phyloP scores from a whole-genome alignment of 2,329 filamentous ascomycete genomes.

The Botrytis hyacinthi region DNA sequence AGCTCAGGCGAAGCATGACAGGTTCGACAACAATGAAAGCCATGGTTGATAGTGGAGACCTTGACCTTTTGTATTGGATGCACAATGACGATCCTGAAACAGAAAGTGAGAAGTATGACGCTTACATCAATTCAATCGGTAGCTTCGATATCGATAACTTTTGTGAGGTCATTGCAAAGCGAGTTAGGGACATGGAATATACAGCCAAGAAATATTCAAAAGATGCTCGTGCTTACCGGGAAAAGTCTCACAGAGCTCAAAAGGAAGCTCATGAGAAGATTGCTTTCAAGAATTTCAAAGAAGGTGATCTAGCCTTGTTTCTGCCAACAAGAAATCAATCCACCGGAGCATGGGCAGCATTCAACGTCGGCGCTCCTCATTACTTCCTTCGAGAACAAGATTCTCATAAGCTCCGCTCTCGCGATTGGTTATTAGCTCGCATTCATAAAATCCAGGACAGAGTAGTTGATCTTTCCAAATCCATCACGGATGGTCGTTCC shows the following conservation, averaged over 20 bases:
- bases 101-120: constrained; percentile 71
- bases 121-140: constrained; percentile 70
- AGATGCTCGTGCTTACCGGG: constrained; percentile 81
- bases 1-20: constrained; percentile 51
- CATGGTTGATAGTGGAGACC: constrained; percentile 61
- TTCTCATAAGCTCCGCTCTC: constrained; percentile 73
- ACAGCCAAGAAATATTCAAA: constrained; percentile 91
- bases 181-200: constrained; percentile 90
- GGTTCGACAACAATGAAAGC: constrained; percentile 53
- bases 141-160: constrained; percentile 83
- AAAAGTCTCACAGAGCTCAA: constrained; percentile 77
- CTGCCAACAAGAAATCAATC: constrained; percentile 92
- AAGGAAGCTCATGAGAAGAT: constrained; percentile 94
- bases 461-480: constrained; percentile 87
- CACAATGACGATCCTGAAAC: constrained; percentile 61
- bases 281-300: constrained; percentile 92
- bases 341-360: constrained; percentile 94
- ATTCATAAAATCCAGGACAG: constrained; percentile 90
- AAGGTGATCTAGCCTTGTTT: constrained; percentile 92
- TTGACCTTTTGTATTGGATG: constrained; percentile 81
- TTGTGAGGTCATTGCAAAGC: constrained; percentile 79
- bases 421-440: constrained; percentile 95
- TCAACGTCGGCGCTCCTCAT: constrained; percentile 96
- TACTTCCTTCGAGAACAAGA: constrained; percentile 96
- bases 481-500: constrained; percentile 51